A percentile compares a stretch with the other conserved stretches of the same genome.
These are phyloP conservation scores for Hordeum vulgare DNA, from an alignment of 176 grass and related monocot genomes.

Conservation along the genomic window DNA sequence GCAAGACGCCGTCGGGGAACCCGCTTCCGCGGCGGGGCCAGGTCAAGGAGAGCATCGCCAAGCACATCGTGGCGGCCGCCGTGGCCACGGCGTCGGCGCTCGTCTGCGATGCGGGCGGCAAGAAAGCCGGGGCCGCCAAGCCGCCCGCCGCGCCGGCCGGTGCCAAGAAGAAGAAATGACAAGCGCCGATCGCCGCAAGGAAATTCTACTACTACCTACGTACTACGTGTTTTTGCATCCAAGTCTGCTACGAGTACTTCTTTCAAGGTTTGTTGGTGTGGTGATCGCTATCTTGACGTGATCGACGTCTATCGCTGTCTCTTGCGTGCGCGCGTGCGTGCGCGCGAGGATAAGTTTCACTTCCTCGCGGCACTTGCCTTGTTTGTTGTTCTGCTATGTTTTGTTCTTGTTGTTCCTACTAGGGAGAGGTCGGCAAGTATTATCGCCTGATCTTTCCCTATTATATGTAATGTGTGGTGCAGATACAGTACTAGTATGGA, in stretches of 20 bases:
- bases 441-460: neutral
- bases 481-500: neutral
- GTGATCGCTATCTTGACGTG: neutral
- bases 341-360: neutral
- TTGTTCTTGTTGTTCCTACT: neutral
- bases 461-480: neutral
- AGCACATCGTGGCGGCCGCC: conserved; percentile 9
- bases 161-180: conserved; percentile 18
- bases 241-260: too few relatives aligned
- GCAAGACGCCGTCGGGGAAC: conserved; percentile 41
- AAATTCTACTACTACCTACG: neutral
- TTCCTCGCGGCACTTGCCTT: neutral
- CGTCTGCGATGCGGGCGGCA: neutral
- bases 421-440: neutral
- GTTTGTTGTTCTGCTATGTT: neutral
- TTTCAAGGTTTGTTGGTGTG: neutral
- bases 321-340: neutral
- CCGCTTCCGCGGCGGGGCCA: conserved; percentile 58
- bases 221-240: neutral
- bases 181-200: too few relatives aligned
- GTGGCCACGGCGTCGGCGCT: neutral
- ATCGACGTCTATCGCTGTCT: neutral
- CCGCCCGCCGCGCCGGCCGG: neutral
- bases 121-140: neutral
- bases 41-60: conserved; percentile 53